Base-by-base conservation (phyloP, 2,329 filamentous ascomycete genomes). In the Bipolaris gigantea region DNA sequence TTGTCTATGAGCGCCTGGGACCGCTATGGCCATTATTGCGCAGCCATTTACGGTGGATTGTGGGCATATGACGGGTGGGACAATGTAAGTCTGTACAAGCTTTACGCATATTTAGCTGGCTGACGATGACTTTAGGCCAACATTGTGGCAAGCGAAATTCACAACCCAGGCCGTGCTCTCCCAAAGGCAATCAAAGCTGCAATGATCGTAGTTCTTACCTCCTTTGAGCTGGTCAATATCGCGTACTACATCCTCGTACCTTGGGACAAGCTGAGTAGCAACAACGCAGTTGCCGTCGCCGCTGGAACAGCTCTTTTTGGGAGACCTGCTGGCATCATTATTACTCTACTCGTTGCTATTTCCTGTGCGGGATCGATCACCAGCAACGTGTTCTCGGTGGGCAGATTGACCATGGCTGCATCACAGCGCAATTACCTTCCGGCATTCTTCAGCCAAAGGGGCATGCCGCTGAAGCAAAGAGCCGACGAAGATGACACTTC, bases 1-100 rank as follows among this genome's bases (percentile, higher is more conserved):
- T 48, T 57, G 8, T 62, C 65, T 1, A 61, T 87, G 38, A 73
- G 77, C 5, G 68, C 75, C 25, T 87, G 85, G 85, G 82, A 85
- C 51, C 76, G 82, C 10, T 78, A 86, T 23, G 85, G 85, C 0
- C 81, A 86, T 60, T 81, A 82, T 51, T 84, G 83, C 3, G 79
- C 83, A 1, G 85, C 85, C 0, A 74, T 87, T 0, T 87, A 87
- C 60, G 85, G 81, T 0, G 83, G 83, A 0, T 65, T 87, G 0
- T 88, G 84, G 85, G 85, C 83, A 0, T 88, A 86, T 55, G 85
- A 82, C 0, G 85, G 85, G 0, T 88, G 85, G 85, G 85, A 87
- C 50, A 87, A 86, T 73, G 83, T 83, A 35, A 73, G 77, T 62
- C 9, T 25, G 30, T 33, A 15, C 33, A 5, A 3, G 13, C 19